Base-by-base conservation (phyloP, 1,284 basidiomycete genomes). In the Cryptococcus wingfieldii region DNA sequence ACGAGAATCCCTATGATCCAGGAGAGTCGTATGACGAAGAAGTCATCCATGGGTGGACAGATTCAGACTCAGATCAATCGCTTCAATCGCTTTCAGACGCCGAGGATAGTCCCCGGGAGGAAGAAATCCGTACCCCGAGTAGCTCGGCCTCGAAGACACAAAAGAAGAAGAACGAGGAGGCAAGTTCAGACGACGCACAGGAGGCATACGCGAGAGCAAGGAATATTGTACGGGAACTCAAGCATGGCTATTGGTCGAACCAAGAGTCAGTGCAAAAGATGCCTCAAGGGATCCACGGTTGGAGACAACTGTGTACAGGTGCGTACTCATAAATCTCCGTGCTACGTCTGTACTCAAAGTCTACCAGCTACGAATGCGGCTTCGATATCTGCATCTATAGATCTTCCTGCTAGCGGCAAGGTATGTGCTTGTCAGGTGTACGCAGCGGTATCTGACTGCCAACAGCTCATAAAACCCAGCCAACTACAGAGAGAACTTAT, bases 401-500 rank as follows among this genome's bases (percentile, higher is more conserved):
- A 6, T 34, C 10, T 10, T 34, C 7, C 31, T 34, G 6, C 31
- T 8, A 34, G 31, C 31, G 31, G 5, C 31, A 34, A 34, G 31
- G 31, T 34, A 34, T 34, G 31, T 34, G 10, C 31, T 34, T 34
- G 10, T 8, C 7, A 6, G 7, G 10, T 34, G 10, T 34, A 8
- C 10, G 31, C 5, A 34, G 14, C 5, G 46, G 16, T 38, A 19
- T 12, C 37, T 34, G 16, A 42, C 23, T 23, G 16, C n/a, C 14
- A 10, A 19, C 48, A 67, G 59, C 62, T 64, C 2, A 69, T 74
- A 27, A 54, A 51, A 0, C 60, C 66, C 12, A 25, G 34, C 8
- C 62, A 72, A 44, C 53, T 75, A 3, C 72, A 73, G 50, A 63
- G 71, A 16, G 74, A 76, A 47, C 54, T 74, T 1, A 50, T 76